Percentiles rank a stretch among this genome's conserved stretches.
Conservation (phyloP, 192 early-diverging fungal genomes). For the Rhizophagus prolifer region DNA sequence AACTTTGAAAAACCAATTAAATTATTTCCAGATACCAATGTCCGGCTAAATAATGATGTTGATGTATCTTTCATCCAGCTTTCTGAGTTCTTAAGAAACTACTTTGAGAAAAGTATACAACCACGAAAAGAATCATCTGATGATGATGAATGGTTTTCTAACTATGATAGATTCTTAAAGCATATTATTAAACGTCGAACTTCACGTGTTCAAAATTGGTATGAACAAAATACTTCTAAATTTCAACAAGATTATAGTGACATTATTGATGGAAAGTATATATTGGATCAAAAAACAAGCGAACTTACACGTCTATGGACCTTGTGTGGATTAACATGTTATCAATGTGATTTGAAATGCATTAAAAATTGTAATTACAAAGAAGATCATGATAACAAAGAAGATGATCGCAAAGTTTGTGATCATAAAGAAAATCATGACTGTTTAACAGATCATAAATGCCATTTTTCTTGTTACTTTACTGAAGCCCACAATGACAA, state of each 20-base stretch:
- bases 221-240: background rate
- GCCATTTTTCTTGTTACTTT: constrained; percentile 22
- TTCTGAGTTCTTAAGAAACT: background rate
- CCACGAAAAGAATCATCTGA: background rate
- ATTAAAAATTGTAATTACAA: constrained; percentile 14
- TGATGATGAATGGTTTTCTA: constrained; percentile 17
- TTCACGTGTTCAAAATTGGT: constrained; percentile 26
- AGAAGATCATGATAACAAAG: constrained; percentile 21
- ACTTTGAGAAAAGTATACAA: constrained; percentile 21
- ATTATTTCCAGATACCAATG: background rate
- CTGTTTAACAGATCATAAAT: constrained; percentile 29
- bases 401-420: too few relatives aligned
- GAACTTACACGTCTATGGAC: constrained; percentile 11
- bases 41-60: too few relatives aligned
- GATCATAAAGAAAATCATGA: constrained; percentile 27
- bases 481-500: background rate
- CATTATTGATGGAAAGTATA: background rate
- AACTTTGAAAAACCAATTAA: background rate
- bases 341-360: constrained; percentile 19
- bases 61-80: background rate
- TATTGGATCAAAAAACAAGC: constrained; percentile 13
- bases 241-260: constrained; percentile 25
- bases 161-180: constrained; percentile 19
- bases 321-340: constrained; percentile 15
- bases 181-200: constrained; percentile 3